Conservation (phyloP, 208 protist genomes). For the Leishmania tropica region DNA sequence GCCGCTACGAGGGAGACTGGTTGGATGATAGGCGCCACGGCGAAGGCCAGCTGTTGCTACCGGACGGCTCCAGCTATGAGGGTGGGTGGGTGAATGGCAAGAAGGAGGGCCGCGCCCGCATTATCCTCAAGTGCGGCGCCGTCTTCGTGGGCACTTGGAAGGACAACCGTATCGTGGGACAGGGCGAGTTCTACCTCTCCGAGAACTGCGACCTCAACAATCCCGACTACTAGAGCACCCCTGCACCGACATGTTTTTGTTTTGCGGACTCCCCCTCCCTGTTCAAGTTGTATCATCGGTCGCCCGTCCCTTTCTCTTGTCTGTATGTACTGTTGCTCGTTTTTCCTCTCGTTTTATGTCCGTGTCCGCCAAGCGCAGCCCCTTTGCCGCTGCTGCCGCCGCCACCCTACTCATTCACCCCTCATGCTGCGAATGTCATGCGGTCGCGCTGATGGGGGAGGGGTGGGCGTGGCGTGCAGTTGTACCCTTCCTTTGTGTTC, state of each 20-base stretch:
- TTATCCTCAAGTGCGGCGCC: slow-evolving; percentile 92
- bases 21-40: slow-evolving; percentile 86
- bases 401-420: background rate
- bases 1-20: slow-evolving; percentile 91
- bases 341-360: slow-evolving; percentile 5
- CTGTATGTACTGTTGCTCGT: background rate
- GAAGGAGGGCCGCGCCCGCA: slow-evolving; percentile 90
- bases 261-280: background rate
- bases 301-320: background rate
- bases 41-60: slow-evolving; percentile 75
- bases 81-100: slow-evolving; percentile 82
- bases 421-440: background rate
- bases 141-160: slow-evolving; percentile 90
- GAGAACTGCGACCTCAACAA: slow-evolving; percentile 91
- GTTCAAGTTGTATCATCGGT: background rate
- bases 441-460: background rate
- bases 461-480: background rate
- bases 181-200: slow-evolving; percentile 89
- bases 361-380: background rate
- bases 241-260: background rate
- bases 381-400: background rate
- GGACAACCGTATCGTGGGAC: slow-evolving; percentile 84
- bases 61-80: slow-evolving; percentile 90
- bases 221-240: slow-evolving; percentile 80
- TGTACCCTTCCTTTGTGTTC: slow-evolving; percentile 7